These are phyloP conservation scores for Trichoderma hamatum DNA, from an alignment of 2,329 filamentous ascomycete genomes.

Conservation along the genomic window DNA sequence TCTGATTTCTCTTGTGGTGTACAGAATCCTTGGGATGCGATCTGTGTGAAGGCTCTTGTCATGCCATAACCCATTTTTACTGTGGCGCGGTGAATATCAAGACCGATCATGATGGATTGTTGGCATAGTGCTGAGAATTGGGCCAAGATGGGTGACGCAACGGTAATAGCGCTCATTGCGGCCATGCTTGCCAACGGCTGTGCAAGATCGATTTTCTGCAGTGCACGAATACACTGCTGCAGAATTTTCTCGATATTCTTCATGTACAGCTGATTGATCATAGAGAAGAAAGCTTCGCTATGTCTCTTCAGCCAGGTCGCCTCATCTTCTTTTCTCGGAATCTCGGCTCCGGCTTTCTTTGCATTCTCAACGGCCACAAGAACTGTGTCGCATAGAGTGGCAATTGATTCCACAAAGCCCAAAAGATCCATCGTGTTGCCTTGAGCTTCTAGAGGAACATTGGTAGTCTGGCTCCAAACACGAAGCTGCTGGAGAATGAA, in stretches of 20 bases:
- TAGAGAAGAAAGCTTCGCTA: conserved; percentile 54
- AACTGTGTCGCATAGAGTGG: conserved; percentile 71
- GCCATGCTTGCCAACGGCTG: conserved; percentile 36
- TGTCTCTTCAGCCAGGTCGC: conserved; percentile 45
- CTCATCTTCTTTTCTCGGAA: conserved; percentile 42
- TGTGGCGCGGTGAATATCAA: conserved; percentile 68
- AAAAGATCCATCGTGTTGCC: conserved; percentile 36
- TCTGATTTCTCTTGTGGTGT: conserved; percentile 80
- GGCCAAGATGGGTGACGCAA: conserved; percentile 66
- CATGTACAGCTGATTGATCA: conserved; percentile 63
- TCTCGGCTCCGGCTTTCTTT: conserved; percentile 55
- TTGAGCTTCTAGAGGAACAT: conserved; percentile 27
- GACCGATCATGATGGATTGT: conserved; percentile 60
- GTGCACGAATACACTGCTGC: conserved; percentile 41
- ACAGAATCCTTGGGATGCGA: conserved; percentile 88
- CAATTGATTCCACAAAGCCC: conserved; percentile 60
- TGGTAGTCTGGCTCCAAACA: conserved; percentile 59
- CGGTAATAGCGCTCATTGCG: conserved; percentile 38
- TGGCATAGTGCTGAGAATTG: conserved; percentile 70
- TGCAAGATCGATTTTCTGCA: conserved; percentile 41
- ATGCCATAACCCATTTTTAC: conserved; percentile 77
- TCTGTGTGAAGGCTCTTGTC: conserved; percentile 74
- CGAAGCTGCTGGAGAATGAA: conserved; percentile 69
- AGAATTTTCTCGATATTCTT: conserved; percentile 54
- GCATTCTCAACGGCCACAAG: conserved; percentile 79